phyloP scores from a whole-genome alignment of 176 grass and related monocot species.

The Typha latifolia region DNA sequence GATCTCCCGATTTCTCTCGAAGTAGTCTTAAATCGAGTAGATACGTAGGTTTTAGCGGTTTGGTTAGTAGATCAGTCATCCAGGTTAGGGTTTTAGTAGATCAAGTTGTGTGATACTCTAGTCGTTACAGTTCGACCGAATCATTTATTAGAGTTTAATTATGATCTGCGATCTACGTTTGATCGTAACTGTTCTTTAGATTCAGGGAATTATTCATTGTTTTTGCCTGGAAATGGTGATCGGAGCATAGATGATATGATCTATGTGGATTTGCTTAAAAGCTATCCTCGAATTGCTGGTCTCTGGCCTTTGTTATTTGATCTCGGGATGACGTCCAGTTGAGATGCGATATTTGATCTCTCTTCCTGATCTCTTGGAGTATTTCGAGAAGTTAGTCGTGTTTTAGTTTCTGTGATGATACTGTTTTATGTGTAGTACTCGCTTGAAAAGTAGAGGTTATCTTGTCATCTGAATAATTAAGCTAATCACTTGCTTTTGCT shows the following conservation, averaged over 20 bases:
- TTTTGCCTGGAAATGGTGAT: background rate
- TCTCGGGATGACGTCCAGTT: background rate
- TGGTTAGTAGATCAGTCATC: background rate
- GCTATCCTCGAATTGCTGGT: background rate
- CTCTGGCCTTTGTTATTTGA: background rate
- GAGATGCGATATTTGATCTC: too few species aligned
- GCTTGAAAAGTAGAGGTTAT: background rate
- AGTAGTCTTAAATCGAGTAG: background rate
- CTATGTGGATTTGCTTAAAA: background rate
- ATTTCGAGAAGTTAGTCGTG: too few species aligned
- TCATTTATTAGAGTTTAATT: too few species aligned
- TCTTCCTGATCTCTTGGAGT: too few species aligned
- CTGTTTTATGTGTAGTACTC: background rate
- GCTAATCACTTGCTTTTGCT: background rate
- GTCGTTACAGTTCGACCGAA: too few species aligned
- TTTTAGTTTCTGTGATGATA: background rate
- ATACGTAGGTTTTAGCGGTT: background rate
- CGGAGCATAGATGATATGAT: background rate
- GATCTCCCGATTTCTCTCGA: background rate
- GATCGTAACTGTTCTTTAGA: background rate
- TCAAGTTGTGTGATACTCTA: background rate
- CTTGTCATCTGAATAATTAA: background rate
- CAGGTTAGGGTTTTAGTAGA: background rate
- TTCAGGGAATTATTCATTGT: background rate
- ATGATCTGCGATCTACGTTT: background rate